phyloP scores from a whole-genome alignment of 2,329 filamentous ascomycete species.

The Cercospora janseana region DNA sequence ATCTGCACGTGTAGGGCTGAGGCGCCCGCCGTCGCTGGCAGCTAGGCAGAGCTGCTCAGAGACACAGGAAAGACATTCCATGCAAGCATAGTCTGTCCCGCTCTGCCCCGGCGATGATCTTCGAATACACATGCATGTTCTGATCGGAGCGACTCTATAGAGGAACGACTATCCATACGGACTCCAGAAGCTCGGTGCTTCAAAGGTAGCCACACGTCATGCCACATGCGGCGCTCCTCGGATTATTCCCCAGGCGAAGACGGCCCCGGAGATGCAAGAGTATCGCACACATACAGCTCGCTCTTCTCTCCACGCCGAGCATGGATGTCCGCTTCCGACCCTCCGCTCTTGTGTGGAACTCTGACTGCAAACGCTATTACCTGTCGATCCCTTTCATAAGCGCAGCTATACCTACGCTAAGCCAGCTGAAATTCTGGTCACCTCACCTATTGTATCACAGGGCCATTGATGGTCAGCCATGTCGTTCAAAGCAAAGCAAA shows the following conservation, averaged over 20 bases:
- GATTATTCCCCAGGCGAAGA: slow-evolving; percentile 6
- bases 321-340: slow-evolving; percentile 7
- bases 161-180: no score
- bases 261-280: slow-evolving; percentile 11
- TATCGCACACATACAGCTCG: neutral
- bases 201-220: neutral
- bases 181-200: no score
- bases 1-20: no score
- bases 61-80: no score
- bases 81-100: no score
- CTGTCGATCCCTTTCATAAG: neutral
- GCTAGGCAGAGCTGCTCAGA: no score
- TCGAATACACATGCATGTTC: no score
- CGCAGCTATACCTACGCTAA: neutral
- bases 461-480: neutral
- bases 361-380: neutral
- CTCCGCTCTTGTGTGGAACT: slow-evolving; percentile 1
- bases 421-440: neutral
- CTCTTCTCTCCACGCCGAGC: neutral
- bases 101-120: no score
- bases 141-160: no score
- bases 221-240: neutral
- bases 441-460: neutral
- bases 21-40: no score
- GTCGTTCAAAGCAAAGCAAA: slow-evolving; percentile 4